Percentiles rank a stretch among this genome's conserved stretches.
These are phyloP conservation scores for Pisolithus marmoratus DNA, from an alignment of 768 basidiomycete species.

Conservation along the genomic window DNA sequence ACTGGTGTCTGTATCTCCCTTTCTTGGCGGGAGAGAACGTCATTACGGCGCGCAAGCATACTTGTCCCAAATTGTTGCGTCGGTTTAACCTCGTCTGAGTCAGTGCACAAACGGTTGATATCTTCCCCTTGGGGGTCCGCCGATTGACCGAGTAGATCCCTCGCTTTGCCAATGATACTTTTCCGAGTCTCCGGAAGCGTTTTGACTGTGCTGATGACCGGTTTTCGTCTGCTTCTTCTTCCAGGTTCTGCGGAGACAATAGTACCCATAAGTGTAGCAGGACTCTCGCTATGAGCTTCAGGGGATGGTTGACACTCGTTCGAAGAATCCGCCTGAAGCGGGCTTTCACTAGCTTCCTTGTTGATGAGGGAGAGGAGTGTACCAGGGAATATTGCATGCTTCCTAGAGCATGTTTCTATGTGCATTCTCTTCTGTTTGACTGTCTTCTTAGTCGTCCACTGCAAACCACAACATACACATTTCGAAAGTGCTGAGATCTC, in stretches of 20 bases:
- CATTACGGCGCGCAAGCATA: constrained; percentile 16
- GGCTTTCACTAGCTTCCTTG: constrained; percentile 36
- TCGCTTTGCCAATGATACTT: constrained; percentile 35
- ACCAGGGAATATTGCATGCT: constrained; percentile 44
- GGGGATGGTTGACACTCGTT: constrained; percentile 6
- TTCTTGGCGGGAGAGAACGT: not conserved
- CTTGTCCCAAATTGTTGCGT: constrained; percentile 33
- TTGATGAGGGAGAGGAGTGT: constrained; percentile 50
- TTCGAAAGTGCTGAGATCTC: constrained; percentile 44
- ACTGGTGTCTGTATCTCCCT: not conserved
- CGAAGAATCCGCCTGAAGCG: constrained; percentile 4
- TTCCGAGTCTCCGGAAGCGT: constrained; percentile 42
- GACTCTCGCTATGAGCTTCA: constrained; percentile 18
- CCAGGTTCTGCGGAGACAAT: constrained; percentile 43
- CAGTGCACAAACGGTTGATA: not conserved
- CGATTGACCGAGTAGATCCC: constrained; percentile 24
- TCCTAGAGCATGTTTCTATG: constrained; percentile 64
- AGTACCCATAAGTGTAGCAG: constrained; percentile 46
- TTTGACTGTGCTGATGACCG: constrained; percentile 39
- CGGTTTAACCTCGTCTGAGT: constrained; percentile 6
- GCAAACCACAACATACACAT: constrained; percentile 59
- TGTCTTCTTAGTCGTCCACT: constrained; percentile 70
- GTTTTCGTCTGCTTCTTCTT: constrained; percentile 37
- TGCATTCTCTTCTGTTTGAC: constrained; percentile 59
- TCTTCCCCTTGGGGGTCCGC: not conserved